These are phyloP conservation scores for Diophrys sp. DNA, from an alignment of 73 alveolate species.

Conservation along the genomic window DNA sequence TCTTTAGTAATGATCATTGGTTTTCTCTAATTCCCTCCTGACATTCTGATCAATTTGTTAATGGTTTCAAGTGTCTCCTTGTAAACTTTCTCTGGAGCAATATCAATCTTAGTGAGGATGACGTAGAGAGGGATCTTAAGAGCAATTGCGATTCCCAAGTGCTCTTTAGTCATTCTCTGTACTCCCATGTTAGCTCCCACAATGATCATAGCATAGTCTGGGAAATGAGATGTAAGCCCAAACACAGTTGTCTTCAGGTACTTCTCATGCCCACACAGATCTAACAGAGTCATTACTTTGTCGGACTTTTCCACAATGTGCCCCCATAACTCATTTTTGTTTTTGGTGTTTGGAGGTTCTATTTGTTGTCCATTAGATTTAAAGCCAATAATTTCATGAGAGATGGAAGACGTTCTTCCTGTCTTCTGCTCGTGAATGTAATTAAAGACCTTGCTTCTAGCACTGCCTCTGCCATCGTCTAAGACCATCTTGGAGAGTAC, in stretches of 20 bases:
- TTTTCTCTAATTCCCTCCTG: slow-evolving; percentile 84
- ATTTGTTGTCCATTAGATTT: slow-evolving; percentile 58
- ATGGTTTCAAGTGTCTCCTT: slow-evolving; percentile 78
- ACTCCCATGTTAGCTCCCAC: slow-evolving; percentile 98
- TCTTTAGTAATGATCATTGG: slow-evolving; percentile 57
- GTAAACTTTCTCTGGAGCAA: slow-evolving; percentile 94
- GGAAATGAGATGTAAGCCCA: slow-evolving; percentile 94
- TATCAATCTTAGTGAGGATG: slow-evolving; percentile 95
- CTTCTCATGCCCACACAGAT: slow-evolving; percentile 99
- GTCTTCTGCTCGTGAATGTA: slow-evolving; percentile 93
- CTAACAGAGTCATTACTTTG: slow-evolving; percentile 82
- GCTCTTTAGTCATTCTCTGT: slow-evolving; percentile 98
- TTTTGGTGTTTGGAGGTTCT: slow-evolving; percentile 71
- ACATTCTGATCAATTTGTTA: slow-evolving; percentile 66
- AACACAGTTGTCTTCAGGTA: slow-evolving; percentile 98
- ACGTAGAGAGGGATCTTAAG: slow-evolving; percentile 93
- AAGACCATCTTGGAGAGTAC: slow-evolving; percentile 89
- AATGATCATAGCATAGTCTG: slow-evolving; percentile 95
- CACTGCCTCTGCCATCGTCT: slow-evolving; percentile 98
- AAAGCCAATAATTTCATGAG: slow-evolving; percentile 94
- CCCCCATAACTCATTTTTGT: slow-evolving; percentile 86
- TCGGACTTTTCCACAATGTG: slow-evolving; percentile 71
- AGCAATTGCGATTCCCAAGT: slow-evolving; percentile 92
- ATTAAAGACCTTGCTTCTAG: slow-evolving; percentile 93
- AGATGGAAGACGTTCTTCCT: slow-evolving; percentile 95